Base-by-base conservation (phyloP, 1,284 basidiomycete genomes). In the Rhodotorula sp. region DNA sequence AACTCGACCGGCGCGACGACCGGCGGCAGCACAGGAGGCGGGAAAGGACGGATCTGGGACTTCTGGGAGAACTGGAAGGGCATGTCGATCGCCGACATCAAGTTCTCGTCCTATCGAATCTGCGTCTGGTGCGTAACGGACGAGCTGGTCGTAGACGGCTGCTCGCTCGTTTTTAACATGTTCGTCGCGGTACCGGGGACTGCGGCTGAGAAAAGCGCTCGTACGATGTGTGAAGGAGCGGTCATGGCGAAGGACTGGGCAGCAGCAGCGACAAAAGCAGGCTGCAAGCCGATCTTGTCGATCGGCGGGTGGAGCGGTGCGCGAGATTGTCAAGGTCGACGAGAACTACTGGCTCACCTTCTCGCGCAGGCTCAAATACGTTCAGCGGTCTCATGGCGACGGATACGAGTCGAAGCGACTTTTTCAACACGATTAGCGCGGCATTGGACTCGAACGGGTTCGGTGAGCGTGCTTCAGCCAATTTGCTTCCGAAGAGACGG, bases 171-270 rank as follows among this genome's bases (percentile, higher is more conserved):
- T 3, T 2, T n/a, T 11, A 28, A 40, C 62, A 61, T 59, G 63
- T 69, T 70, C 22, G 44, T 46, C 0, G 61, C 64, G 1, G 64
- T 67, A 1, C 68, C 68, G 2, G 61, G 65, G 0, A 56, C 50
- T 8, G 55, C 47, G 0, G 64, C 37, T 2, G 52, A 59, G 37
- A 56, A 55, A 47, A 59, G 64, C 10, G 47, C 46, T 22, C 34
- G 64, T 8, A 50, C 40, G 2, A 34, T 64, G 47, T 40, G 26
- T 24, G 68, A 69, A 44, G 40, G 40, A 44, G 40, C 40, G 40
- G 31, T 4, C 30, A 7, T 52, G 8, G 40, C 4, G 52, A 51
- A 11, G 68, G 68, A 13, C 52, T 50, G 11, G 52, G 64, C 55
- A 10, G 18, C 48, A 11, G 64, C 68, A 1, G 60, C 68, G 0